phyloP scores from a whole-genome alignment of 306 rosid genomes.

The Comarum palustre region DNA sequence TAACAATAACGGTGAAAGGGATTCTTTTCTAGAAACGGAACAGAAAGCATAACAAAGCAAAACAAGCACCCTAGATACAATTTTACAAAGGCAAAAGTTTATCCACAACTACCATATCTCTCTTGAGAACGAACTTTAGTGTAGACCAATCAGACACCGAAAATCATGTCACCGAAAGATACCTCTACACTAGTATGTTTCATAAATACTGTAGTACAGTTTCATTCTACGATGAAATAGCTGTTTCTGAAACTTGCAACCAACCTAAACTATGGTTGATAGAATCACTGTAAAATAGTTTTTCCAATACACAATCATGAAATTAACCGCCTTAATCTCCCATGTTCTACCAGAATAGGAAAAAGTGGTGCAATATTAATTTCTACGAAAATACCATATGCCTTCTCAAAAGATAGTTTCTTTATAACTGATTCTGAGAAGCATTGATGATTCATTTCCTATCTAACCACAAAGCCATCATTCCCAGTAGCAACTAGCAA shows the following conservation, averaged over 20 bases:
- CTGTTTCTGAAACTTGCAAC: neutral
- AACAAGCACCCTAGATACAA: neutral
- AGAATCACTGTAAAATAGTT: neutral
- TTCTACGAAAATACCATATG: neutral
- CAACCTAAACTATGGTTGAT: neutral
- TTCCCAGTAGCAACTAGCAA: neutral
- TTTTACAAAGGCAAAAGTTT: neutral
- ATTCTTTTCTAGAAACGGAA: neutral
- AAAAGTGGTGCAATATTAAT: neutral
- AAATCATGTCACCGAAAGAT: neutral
- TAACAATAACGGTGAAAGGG: neutral
- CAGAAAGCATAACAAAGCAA: neutral
- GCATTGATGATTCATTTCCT: neutral
- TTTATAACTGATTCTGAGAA: neutral
- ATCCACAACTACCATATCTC: neutral
- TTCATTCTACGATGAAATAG: neutral
- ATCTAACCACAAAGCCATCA: neutral
- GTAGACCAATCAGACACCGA: neutral
- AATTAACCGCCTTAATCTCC: neutral
- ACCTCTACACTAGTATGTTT: neutral
- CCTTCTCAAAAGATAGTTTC: neutral
- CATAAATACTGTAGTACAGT: neutral
- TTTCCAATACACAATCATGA: neutral
- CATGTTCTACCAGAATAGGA: neutral
- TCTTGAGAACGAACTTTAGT: neutral